Evolutionary conservation across 176 grass and related monocot species (phyloP).

Genomic region (Poa pratensis): DNA sequence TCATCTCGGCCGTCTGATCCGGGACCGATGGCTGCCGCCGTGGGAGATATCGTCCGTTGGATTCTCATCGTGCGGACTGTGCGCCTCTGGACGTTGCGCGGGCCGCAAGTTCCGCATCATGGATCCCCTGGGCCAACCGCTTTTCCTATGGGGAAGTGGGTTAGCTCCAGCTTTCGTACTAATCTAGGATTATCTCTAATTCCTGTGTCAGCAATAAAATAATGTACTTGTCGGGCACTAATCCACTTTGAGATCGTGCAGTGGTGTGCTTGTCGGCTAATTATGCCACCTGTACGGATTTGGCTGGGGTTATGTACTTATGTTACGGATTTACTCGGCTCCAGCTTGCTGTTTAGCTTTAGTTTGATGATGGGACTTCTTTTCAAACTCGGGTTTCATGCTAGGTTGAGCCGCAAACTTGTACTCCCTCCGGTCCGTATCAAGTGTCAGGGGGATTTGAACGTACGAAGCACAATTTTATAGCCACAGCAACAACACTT

Average conservation of each 20-base stretch:
- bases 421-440: too few relatives aligned
- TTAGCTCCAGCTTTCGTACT: background rate
- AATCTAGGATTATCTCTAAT: background rate
- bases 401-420: too few relatives aligned
- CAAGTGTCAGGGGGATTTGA: too few relatives aligned
- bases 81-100: background rate
- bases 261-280: background rate
- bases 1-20: background rate
- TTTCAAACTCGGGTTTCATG: too few relatives aligned
- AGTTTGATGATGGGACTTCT: too few relatives aligned
- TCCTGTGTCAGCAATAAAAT: background rate
- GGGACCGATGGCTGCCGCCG: too few relatives aligned
- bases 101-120: slow-evolving; percentile 1
- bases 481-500: too few relatives aligned
- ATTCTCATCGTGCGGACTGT: background rate
- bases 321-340: too few relatives aligned
- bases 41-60: background rate
- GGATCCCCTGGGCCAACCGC: background rate
- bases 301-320: too few relatives aligned
- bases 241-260: background rate
- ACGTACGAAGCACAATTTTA: too few relatives aligned
- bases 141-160: background rate
- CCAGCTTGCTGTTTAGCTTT: too few relatives aligned
- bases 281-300: too few relatives aligned
- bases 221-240: background rate